Evolutionary conservation across 768 basidiomycete species (phyloP), one percentile per base, ranked within the genome.

Genomic region (Leucocoprinus birnbaumii): DNA sequence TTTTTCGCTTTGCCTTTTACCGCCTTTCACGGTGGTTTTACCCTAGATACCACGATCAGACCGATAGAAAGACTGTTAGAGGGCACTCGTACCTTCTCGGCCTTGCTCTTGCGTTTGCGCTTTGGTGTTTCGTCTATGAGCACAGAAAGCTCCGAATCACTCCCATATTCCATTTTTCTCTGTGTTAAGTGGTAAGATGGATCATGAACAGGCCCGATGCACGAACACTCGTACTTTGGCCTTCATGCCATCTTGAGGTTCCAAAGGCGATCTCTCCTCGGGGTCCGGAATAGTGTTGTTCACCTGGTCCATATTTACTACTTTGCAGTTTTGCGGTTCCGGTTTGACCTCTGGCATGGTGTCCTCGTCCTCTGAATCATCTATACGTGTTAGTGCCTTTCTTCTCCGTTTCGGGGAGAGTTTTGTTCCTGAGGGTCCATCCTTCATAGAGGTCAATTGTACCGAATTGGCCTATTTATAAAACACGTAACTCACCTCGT

Each of bases 91-190:
- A 67, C 68, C 63, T 68, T 67, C 19, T 63, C 62, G 31, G 61
- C 68, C 60, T 73, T 73, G 11, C 66, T 64, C 58, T 73, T 76
- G 40, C 65, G 69, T 34, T 68, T 73, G 58, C 65, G 70, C 59
- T 82, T 82, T 7, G 77, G 76, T 9, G 78, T 77, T 44, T 85
- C 84, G 57, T 86, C 84, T 22, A 80, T 70, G 14, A 87, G 72
- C 5, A 78, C 78, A 4, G 85, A 85, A 26, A 85, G 61, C 53
- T 85, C 84, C 3, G 85, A 82, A 37, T 83, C 84, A 62, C 81
- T 83, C 59, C 77, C 71, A 19, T 54, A 56, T 11, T 44, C 59
- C 38, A 49, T 56, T 59, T 64, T 19, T 16, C 46, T 11, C 27
- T 38, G 38, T 16, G 16, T 38, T 11, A 21, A 6, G 41, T 14